Conservation (phyloP, 2,329 filamentous ascomycete genomes). For the Dothistroma pini region DNA sequence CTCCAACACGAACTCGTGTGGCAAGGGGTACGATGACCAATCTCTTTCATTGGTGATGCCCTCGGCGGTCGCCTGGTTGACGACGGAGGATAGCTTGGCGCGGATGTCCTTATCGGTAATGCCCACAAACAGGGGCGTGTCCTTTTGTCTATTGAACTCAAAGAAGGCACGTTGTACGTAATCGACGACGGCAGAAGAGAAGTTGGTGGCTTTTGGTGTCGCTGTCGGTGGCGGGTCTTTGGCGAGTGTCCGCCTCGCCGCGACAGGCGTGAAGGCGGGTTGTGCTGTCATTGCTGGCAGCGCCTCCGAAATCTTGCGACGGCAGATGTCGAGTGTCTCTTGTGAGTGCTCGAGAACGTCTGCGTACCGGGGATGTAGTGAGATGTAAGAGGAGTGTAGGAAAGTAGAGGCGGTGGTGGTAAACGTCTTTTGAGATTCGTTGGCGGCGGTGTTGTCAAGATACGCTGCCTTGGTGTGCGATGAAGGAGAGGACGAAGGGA, state of each 20-base stretch:
- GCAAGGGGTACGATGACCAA: slow-evolving; percentile 79
- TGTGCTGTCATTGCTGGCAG: slow-evolving; percentile 26
- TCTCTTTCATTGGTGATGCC: slow-evolving; percentile 69
- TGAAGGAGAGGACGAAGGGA: not conserved
- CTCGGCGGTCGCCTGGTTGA: slow-evolving; percentile 71
- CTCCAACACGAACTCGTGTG: slow-evolving; percentile 74
- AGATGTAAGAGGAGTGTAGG: not conserved
- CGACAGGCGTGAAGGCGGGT: slow-evolving; percentile 47
- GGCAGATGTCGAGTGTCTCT: slow-evolving; percentile 2
- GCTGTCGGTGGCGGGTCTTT: slow-evolving; percentile 18
- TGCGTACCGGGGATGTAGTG: not conserved
- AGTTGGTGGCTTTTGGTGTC: slow-evolving; percentile 48
- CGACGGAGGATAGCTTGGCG: slow-evolving; percentile 77
- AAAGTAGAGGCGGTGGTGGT: not conserved
- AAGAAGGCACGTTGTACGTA: slow-evolving; percentile 91
- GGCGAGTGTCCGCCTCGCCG: slow-evolving; percentile 41
- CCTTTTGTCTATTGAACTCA: slow-evolving; percentile 53
- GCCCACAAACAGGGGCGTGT: slow-evolving; percentile 35
- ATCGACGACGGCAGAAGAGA: slow-evolving; percentile 74
- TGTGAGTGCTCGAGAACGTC: not conserved
- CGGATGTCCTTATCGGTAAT: slow-evolving; percentile 66
- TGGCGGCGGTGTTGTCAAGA: not conserved
- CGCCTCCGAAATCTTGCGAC: slow-evolving; percentile 9
- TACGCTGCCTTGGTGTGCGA: not conserved
- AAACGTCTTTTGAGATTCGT: not conserved